These are phyloP conservation scores for Trichosporon ovoides DNA, from an alignment of 1,284 basidiomycete genomes.

Conservation along the genomic window DNA sequence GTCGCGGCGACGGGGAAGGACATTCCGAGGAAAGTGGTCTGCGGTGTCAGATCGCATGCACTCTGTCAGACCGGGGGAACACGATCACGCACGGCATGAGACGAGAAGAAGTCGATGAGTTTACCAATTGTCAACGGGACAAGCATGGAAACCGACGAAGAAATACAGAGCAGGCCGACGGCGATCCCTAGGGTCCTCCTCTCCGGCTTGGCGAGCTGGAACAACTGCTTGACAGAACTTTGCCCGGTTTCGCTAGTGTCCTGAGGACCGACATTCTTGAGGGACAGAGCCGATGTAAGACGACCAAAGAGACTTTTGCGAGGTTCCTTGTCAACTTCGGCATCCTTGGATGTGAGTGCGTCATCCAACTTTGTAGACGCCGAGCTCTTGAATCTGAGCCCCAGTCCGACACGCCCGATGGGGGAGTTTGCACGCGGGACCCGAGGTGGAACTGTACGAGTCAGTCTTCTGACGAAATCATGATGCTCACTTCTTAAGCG, in stretches of 20 bases:
- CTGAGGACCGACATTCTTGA: conserved; percentile 1
- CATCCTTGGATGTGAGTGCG: background rate
- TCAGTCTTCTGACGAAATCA: background rate
- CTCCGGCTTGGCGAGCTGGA: conserved; percentile 72
- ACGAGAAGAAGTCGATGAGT: conserved; percentile 85
- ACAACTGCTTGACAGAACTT: conserved; percentile 59
- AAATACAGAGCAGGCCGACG: conserved; percentile 55
- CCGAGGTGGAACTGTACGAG: conserved; percentile 1
- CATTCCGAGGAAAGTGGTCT: conserved; percentile 72
- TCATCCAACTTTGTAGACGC: background rate
- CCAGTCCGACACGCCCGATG: conserved; percentile 1
- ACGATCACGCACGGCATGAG: conserved; percentile 57
- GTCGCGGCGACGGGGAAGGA: conserved; percentile 75
- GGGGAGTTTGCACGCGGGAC: background rate
- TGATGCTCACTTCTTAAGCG: background rate
- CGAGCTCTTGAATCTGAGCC: background rate
- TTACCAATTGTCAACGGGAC: conserved; percentile 85
- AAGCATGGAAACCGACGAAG: conserved; percentile 70
- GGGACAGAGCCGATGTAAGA: conserved; percentile 2
- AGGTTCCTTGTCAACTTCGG: background rate
- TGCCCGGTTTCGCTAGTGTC: conserved; percentile 11
- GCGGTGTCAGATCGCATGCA: conserved; percentile 6
- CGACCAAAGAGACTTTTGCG: background rate
- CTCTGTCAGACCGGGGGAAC: too few species aligned
- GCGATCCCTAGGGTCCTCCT: conserved; percentile 65